Conservation (phyloP, 148 eudicot genomes). For the Camellia japonica region DNA sequence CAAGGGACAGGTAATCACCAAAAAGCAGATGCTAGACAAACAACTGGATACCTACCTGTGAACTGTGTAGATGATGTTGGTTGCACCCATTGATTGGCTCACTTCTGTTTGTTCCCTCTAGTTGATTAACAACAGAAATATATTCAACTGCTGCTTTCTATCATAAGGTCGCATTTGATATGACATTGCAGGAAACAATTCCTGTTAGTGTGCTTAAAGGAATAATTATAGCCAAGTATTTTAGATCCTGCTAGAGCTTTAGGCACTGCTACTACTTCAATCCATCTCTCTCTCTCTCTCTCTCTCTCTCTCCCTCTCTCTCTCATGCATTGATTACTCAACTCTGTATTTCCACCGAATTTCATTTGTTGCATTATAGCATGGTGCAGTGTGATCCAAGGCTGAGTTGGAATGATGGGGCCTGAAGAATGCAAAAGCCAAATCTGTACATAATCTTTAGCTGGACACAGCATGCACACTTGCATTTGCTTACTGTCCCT, state of each 20-base stretch:
- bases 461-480: no score
- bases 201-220: not conserved
- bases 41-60: not conserved
- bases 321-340: no score
- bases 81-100: not conserved
- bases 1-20: slow-evolving; percentile 1
- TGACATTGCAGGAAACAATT: not conserved
- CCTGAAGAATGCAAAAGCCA: no score
- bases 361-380: no score
- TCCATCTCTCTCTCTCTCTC: not conserved
- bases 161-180: slow-evolving; percentile 6
- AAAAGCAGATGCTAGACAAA: slow-evolving; percentile 12
- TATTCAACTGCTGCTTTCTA: slow-evolving; percentile 6
- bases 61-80: slow-evolving; percentile 10
- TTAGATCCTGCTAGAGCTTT: not conserved
- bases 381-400: no score
- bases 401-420: no score
- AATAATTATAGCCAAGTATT: not conserved
- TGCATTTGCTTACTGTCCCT: no score
- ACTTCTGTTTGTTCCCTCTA: not conserved
- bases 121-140: not conserved
- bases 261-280: no score
- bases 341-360: no score
- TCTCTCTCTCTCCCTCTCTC: not conserved
- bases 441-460: no score